phyloP scores from a whole-genome alignment of 1,284 basidiomycete genomes.

The Phylloboletellus chloephorus region DNA sequence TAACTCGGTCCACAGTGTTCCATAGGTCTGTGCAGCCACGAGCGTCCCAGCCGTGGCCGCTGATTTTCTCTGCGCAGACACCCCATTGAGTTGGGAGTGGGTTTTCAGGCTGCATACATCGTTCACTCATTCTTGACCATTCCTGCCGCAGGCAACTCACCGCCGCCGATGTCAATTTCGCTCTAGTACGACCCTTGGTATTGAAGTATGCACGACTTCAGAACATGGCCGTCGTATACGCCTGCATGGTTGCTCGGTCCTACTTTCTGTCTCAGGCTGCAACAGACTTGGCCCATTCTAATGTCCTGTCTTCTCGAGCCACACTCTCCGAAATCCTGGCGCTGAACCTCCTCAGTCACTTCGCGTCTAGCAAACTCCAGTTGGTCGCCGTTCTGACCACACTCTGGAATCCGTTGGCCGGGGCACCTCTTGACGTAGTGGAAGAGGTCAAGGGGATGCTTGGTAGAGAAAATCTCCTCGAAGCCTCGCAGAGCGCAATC shows the following conservation, averaged over 20 bases:
- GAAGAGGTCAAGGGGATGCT: conserved; percentile 55
- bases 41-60: not conserved
- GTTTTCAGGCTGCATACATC: conserved; percentile 34
- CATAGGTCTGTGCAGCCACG: conserved; percentile 21
- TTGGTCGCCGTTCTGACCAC: conserved; percentile 72
- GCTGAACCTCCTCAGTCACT: conserved; percentile 75
- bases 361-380: conserved; percentile 66
- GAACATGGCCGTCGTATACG: conserved; percentile 70
- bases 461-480: conserved; percentile 49
- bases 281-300: conserved; percentile 67
- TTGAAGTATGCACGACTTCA: conserved; percentile 70
- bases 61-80: conserved; percentile 45
- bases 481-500: conserved; percentile 65
- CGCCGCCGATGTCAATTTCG: conserved; percentile 80
- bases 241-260: conserved; percentile 64
- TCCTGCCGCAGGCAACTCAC: conserved; percentile 55
- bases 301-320: conserved; percentile 65
- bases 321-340: conserved; percentile 79
- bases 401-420: conserved; percentile 75
- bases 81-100: conserved; percentile 76
- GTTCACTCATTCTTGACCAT: conserved; percentile 1
- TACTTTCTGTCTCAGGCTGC: conserved; percentile 41
- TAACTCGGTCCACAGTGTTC: conserved; percentile 19
- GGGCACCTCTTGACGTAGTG: conserved; percentile 65
- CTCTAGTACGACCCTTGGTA: conserved; percentile 75